A percentile compares a stretch with the other conserved stretches of the same genome.
phyloP scores from a whole-genome alignment of 306 rosid genomes.

The Lathyrus sativus region DNA sequence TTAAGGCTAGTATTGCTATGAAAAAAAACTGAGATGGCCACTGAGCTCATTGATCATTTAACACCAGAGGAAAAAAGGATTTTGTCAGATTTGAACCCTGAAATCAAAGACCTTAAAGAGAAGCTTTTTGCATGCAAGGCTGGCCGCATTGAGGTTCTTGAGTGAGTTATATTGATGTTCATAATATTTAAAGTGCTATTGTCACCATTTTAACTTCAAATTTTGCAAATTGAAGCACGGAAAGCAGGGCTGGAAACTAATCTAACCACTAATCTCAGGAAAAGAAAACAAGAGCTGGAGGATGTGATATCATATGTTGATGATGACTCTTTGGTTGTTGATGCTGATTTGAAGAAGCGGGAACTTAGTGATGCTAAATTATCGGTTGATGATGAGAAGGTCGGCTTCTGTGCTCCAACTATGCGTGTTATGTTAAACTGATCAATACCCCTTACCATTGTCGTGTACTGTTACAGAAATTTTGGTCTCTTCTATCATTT shows the following conservation, averaged over 20 bases:
- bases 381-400: slow-evolving; percentile 74
- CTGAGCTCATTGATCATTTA: too few species aligned
- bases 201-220: slow-evolving; percentile 34
- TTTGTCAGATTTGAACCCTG: slow-evolving; percentile 88
- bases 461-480: too few species aligned
- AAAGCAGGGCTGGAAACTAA: slow-evolving; percentile 96
- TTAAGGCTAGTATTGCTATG: slow-evolving; percentile 7
- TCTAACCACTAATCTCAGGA: slow-evolving; percentile 88
- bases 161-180: slow-evolving; percentile 27
- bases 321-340: slow-evolving; percentile 60
- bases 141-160: slow-evolving; percentile 87
- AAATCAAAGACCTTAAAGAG: slow-evolving; percentile 85
- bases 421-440: too few species aligned
- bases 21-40: too few species aligned
- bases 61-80: too few species aligned
- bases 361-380: slow-evolving; percentile 72
- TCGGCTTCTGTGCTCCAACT: too few species aligned
- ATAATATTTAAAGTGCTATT: background rate
- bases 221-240: slow-evolving; percentile 77
- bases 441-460: too few species aligned
- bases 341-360: slow-evolving; percentile 65
- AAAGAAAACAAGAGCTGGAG: slow-evolving; percentile 93
- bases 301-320: slow-evolving; percentile 70
- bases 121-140: slow-evolving; percentile 78
- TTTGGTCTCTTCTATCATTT: too few species aligned